Base-by-base conservation (phyloP, 805 yeast species). In the Ascoidea asiatica region DNA sequence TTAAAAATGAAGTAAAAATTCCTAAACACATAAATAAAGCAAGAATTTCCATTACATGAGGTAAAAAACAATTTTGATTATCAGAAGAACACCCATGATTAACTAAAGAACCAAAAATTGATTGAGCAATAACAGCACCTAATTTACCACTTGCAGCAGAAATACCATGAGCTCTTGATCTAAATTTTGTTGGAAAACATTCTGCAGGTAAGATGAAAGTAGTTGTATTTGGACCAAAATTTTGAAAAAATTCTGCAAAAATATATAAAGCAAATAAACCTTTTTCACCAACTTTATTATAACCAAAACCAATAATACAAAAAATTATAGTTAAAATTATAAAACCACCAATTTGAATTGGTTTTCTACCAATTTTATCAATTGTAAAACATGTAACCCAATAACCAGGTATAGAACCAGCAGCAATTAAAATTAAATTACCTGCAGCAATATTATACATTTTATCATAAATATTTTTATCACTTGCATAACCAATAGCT, bases 131-230 rank as follows among this genome's bases (percentile, higher is more conserved):
- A 54, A 87, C 85, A 48, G 95, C 95, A 69, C 95, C 96, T 56
- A 86, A 70, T 64, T 87, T 87, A 71, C 95, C 96, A 35, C 77
- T 65, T 42, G 94, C 96, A 55, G 95, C 95, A 50, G 95, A 85
- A 51, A 87, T 72, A 72, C 96, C 96, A 57, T 87, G 96, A 42
- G 95, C 95, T 53, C 94, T 79, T 19, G 95, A 86, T 79, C 95
- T 82, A 69, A 84, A 87, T 72, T 95, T 80, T 44, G 96, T 86
- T 62, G 95, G 96, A 81, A 70, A 88, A 60, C 77, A 69, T 70
- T 87, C 96, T 66, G 95, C 95, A 43, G 95, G 95, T 59, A 84
- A 73, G 57, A 88, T 77, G 61, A 87, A 87, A 45, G 95, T 87
- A 42, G 95, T 88, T 48, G 87, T 77, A 72, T 87, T 87, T 62